Evolutionary conservation across 2,329 filamentous ascomycete genomes (phyloP).

Genomic region (Cladophialophora yegresii): DNA sequence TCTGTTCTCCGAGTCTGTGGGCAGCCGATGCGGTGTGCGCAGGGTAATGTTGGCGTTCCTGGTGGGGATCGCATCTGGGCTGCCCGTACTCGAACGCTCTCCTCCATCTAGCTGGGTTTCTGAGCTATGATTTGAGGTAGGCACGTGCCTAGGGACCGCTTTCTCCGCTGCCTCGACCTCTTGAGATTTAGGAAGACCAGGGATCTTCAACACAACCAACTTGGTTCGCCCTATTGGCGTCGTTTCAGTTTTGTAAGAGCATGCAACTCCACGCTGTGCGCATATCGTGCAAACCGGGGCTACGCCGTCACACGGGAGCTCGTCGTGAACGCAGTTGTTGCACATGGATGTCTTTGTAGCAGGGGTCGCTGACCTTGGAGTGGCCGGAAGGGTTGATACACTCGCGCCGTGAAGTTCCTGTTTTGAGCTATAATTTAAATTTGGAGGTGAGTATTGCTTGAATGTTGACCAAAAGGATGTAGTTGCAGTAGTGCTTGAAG

Average conservation of each 20-base stretch:
- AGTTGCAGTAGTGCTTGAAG: background rate
- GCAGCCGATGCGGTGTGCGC: background rate
- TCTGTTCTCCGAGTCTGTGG: background rate
- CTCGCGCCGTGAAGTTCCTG: too few species aligned
- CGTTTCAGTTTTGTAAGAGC: background rate
- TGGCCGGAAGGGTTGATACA: background rate
- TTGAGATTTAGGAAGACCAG: background rate
- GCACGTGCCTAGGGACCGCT: background rate
- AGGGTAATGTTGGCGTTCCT: background rate
- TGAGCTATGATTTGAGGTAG: background rate
- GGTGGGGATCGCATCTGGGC: background rate
- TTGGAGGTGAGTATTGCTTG: conserved; percentile 1
- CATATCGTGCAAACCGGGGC: background rate
- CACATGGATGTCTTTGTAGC: background rate
- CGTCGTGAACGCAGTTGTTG: background rate
- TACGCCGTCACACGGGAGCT: background rate
- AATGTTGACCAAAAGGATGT: background rate
- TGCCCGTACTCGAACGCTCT: background rate
- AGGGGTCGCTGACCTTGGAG: background rate
- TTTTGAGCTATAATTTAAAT: background rate
- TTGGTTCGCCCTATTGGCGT: background rate
- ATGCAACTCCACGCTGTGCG: background rate
- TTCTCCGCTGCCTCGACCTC: too few species aligned
- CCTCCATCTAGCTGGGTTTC: background rate
- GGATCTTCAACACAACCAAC: background rate